Evolutionary conservation across 176 grass and related monocot species (phyloP), one percentile per base, ranked within the genome.

Genomic region (Pontederia paniculata): DNA sequence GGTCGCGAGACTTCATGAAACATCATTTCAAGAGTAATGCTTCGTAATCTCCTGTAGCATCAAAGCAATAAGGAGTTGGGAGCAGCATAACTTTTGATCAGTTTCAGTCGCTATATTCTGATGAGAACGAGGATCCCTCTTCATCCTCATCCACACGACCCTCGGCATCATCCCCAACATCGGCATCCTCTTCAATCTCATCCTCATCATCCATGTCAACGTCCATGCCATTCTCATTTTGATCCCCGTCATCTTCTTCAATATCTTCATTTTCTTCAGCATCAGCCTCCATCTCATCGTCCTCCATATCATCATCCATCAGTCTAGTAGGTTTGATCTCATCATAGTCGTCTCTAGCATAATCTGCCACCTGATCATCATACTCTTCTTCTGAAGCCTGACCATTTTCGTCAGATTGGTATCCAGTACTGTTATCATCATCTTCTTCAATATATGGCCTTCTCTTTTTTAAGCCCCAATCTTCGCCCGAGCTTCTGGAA

Each of bases 401-500:
- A 12, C 72, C 77, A 66, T 75, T 72, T 53, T 78, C 70, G 56
- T 78, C 73, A 1, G 77, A 78, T 49, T 77, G 57, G 56, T 66
- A 81, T 12, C 52, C 45, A 52, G 51, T 76, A 75, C 62, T 77
- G 63, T 73, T 45, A 9, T 73, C 69, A 16, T 79, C 77, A 52
- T 80, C 80, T 23, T 81, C 84, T 48, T 89, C 73, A 14, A 31
- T 72, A 71, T 71, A 89, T 18, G 57, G 48, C 52, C 76, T 73
- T 77, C 77, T 75, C 41, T 49, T 75, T 73, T 84, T 73, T 64
- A 87, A 73, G 20, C 72, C 70, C 93, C 86, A 97, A 37, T 84
- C 78, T 74, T 90, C 86, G 25, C 74, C 77, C 0, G 86, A 97
- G 71, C 93, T 97, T 76, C 82, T 71, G 8, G 93, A 78, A 77